A percentile compares a stretch with the other conserved stretches of the same genome.
phyloP scores from a whole-genome alignment of 495 filamentous ascomycete genomes.

The Tuber calosporum region DNA sequence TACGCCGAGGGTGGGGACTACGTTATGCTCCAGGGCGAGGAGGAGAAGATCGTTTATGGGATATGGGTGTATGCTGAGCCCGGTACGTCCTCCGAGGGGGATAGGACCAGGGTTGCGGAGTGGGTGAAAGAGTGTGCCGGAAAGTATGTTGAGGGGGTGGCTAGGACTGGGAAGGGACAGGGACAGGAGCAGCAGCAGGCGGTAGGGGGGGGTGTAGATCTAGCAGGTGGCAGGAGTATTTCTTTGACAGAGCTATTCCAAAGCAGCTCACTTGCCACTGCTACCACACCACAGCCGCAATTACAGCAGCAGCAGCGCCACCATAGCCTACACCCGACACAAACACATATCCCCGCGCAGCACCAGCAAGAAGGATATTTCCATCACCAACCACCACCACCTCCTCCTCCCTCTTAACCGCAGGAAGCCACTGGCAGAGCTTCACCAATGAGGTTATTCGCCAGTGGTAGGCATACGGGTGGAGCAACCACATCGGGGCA shows the following conservation, averaged over 20 bases:
- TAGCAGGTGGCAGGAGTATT: constrained; percentile 29
- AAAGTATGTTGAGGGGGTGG: constrained; percentile 5
- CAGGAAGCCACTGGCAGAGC: constrained; percentile 8
- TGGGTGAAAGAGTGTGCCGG: constrained; percentile 29
- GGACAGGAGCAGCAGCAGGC: constrained; percentile 12
- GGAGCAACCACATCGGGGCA: constrained; percentile 12
- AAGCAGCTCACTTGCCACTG: constrained; percentile 3
- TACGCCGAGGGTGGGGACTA: constrained; percentile 30
- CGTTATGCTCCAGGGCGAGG: constrained; percentile 27
- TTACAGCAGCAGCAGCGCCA: constrained; percentile 16
- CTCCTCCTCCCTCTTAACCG: constrained; percentile 17
- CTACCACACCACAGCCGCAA: constrained; percentile 3
- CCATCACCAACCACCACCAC: constrained; percentile 8
- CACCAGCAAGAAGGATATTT: background rate
- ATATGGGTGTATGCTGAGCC: constrained; percentile 33
- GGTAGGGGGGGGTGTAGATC: constrained; percentile 1
- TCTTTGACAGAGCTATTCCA: constrained; percentile 35
- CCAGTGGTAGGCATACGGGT: constrained; percentile 21
- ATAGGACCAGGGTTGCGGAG: constrained; percentile 25
- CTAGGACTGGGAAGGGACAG: background rate
- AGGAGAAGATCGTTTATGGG: constrained; percentile 30
- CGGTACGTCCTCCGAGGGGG: constrained; percentile 24
- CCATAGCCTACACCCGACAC: constrained; percentile 14
- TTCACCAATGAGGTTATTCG: constrained; percentile 28
- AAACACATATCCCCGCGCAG: background rate